Evolutionary conservation across 2,329 filamentous ascomycete genomes (phyloP), one percentile per base, ranked within the genome.

Genomic region (Diaporthe citriasiana): DNA sequence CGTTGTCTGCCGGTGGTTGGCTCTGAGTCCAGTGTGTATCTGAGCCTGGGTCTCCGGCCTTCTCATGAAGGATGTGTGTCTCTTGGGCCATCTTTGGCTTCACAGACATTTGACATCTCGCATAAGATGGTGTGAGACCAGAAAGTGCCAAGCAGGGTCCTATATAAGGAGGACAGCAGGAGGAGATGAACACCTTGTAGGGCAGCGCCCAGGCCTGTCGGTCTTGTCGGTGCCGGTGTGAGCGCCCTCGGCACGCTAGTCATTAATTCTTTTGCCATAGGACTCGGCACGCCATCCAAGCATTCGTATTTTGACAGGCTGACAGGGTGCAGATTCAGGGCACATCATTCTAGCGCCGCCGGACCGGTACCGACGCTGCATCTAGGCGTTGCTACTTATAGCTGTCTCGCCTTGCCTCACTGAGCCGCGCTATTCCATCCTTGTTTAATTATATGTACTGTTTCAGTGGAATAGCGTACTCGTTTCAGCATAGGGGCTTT

Each of bases 201-300:
- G 47, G 47, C n/a, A 51, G n/a, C 15, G 63, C 9, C 63, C 13
- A 12, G 33, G n/a, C n/a, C 45, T 19, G 13, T 68, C 30, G 47
- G 63, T 13, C 30, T 19, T 1, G 15, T 53, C 63, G 63, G 63
- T 68, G n/a, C 63, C 63, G 63, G 17, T 7, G 45, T 13, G 63
- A 17, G 63, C 63, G 63, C 47, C n/a, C 33, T 68, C 63, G 63
- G 63, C 63, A 47, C 63, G 33, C 63, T 68, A 68, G 63, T 68
- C 63, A 66, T 51, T n/a, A 12, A 12, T 25, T 19, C 45, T 25
- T n/a, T n/a, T 6, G n/a, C 42, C 60, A 25, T 38, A 45, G 38
- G 60, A 68, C 63, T 68, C 45, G 45, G 45, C 47, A 53, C 22
- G 30, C 63, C 13, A 68, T 68, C 22, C n/a, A 25, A 22, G 42